Base-by-base conservation (phyloP, 129 eudicot species). In the Ambrosia trifida region DNA sequence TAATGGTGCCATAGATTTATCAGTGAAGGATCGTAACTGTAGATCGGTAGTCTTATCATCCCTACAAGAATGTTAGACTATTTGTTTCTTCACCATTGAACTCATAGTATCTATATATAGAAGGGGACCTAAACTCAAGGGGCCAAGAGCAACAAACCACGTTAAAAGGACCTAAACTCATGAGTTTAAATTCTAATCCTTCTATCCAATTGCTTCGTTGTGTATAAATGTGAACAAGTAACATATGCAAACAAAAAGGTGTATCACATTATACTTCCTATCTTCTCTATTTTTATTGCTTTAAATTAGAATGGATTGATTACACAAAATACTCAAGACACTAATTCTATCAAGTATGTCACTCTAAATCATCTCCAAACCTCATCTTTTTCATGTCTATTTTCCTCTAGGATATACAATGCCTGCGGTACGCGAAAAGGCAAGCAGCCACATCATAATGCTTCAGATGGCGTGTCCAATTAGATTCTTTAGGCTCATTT, bases 301-400 rank as follows among this genome's bases (percentile, higher is more conserved):
- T 46, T 73, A 13, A 49, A 63, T 19, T 62, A 47, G 62, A 73
- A 73, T 68, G 63, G 53, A 73, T 49, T 73, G 71, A 63, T 49
- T 73, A 63, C 78, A 73, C 76, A 62, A 60, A 40, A 31, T 51
- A 46, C 77, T 72, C n/a, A n/a, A n/a, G n/a, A n/a, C n/a, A 73
- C 38, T 17, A 17, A 17, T 17, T 51, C 24, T 50, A 17, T 44
- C 16, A 14, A 47, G 53, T 47, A 47, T 52, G 41, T 3, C 36
- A n/a, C 72, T 44, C 68, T 49, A 50, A 72, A 73, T 40, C 33
- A 62, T 49, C 50, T 52, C 49, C 53, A 45, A 72, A 72, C 32
- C 69, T 16, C 44, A 41, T 45, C 54, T 47, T 63, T 10, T 46
- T 46, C 69, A 35, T 2, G 13, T 62, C 60, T 73, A 62, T 61